These are phyloP conservation scores for Trypanosoma vivax DNA, from an alignment of 208 protist genomes.

Conservation along the genomic window DNA sequence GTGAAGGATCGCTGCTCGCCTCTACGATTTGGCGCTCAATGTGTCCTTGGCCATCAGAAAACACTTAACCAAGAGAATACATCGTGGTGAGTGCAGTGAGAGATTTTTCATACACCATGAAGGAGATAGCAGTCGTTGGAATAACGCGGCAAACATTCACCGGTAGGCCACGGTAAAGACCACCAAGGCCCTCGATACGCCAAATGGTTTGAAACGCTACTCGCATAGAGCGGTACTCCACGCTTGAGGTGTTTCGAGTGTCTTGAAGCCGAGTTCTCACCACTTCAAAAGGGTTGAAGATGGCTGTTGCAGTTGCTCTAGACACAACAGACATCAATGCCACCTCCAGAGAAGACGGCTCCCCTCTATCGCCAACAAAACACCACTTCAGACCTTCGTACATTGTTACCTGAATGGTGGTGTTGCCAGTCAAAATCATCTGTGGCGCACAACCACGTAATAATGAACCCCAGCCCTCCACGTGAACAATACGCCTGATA, in stretches of 20 bases:
- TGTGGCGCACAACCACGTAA: conserved; percentile 68
- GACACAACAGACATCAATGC: conserved; percentile 56
- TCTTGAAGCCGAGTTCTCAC: conserved; percentile 78
- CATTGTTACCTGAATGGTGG: conserved; percentile 73
- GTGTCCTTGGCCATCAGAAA: background rate
- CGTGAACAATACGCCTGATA: conserved; percentile 31
- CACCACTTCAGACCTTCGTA: conserved; percentile 75
- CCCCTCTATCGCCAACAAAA: conserved; percentile 43
- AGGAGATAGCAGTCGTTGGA: conserved; percentile 67
- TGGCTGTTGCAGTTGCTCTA: conserved; percentile 51
- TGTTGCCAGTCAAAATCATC: conserved; percentile 69
- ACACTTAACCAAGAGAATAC: background rate
- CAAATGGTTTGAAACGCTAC: conserved; percentile 58
- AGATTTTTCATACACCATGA: conserved; percentile 79
- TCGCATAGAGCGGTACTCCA: conserved; percentile 51
- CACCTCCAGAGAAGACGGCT: conserved; percentile 56
- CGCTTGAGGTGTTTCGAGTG: conserved; percentile 35
- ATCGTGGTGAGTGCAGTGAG: conserved; percentile 18
- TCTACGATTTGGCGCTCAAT: background rate
- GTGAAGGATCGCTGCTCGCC: too few relatives aligned
- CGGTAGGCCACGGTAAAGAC: conserved; percentile 72
- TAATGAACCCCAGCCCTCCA: conserved; percentile 59
- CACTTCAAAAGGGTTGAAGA: conserved; percentile 84
- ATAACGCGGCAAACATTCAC: conserved; percentile 79
- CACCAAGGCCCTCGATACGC: conserved; percentile 56